Base-by-base conservation (phyloP, 1,284 basidiomycete species). In the Ganoderma sinense region DNA sequence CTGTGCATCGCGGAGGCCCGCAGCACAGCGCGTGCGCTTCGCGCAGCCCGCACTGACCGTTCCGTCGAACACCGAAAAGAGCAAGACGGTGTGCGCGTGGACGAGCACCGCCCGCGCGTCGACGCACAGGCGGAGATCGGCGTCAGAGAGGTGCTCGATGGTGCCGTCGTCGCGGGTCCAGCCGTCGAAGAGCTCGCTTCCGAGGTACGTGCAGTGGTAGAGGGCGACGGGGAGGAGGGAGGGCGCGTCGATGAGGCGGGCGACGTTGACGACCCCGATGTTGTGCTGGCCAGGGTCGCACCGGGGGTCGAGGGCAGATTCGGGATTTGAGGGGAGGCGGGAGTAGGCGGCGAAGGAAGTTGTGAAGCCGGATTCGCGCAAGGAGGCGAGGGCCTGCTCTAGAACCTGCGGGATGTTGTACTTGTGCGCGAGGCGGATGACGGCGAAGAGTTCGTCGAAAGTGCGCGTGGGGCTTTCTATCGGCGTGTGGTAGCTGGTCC, bases 211-310 rank as follows among this genome's bases (percentile, higher is more conserved):
- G 59, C 63, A 65, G n/a, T 7, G 8, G 31, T 55, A 62, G 20
- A 65, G 33, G 6, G 68, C 68, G 51, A 18, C 14, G 29, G 68
- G 68, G 16, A 69, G 60, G 14, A 69, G 10, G 14, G 58, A 26
- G 20, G 23, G 39, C 18, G 43, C 43, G 26, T 62, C 45, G 1
- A 33, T 55, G 29, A 69, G 63, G 3, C 60, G 59, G 8, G 68
- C 68, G 31, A 61, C 29, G 40, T 65, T 65, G 68, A 69, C 40
- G 5, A 61, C 64, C 7, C 64, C 59, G 29, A 69, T 69, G 39
- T 45, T 2, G 33, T 36, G 33, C 33, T 36, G 33, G 2, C 33
- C 33, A 10, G 33, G 5, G 33, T 36, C 33, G 40, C 33, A 31
- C n/a, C 16, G 14, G 29, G 16, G 53, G 29, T 55, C 14, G 29